phyloP scores from a whole-genome alignment of 108 stramenopile species.

The Stephanodiscus triporus region DNA sequence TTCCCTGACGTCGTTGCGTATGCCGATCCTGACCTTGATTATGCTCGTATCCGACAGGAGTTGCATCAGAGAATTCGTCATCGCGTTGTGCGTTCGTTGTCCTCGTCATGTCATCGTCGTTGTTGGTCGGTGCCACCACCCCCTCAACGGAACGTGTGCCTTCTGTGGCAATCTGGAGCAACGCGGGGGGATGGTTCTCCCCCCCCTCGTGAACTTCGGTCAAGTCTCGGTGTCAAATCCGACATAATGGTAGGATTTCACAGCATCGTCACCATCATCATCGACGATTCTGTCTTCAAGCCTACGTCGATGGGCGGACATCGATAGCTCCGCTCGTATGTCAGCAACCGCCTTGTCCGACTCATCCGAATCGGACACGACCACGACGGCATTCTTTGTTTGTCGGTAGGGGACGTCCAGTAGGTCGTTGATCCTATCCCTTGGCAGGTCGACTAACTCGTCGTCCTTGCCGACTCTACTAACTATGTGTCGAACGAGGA shows the following conservation, averaged over 20 bases:
- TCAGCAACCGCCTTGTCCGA: not conserved
- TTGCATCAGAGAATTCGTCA: not conserved
- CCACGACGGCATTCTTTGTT: not conserved
- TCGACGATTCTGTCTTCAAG: no score
- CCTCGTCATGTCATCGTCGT: no score
- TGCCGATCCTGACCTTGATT: conserved; percentile 15
- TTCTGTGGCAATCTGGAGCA: conserved; percentile 12
- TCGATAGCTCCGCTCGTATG: conserved; percentile 2
- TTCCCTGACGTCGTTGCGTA: not conserved
- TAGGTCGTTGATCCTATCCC: conserved; percentile 1
- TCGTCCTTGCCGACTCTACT: not conserved
- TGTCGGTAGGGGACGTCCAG: not conserved
- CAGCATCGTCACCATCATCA: not conserved
- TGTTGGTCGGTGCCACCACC: no score
- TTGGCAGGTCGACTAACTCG: not conserved
- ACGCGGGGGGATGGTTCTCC: not conserved
- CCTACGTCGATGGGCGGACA: no score
- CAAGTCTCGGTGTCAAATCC: conserved; percentile 14
- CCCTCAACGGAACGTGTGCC: conserved; percentile 6
- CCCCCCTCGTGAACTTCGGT: conserved; percentile 2
- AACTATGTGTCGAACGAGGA: no score
- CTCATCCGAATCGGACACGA: not conserved
- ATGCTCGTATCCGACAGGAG: conserved; percentile 9
- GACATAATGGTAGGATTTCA: conserved; percentile 2
- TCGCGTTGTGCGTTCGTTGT: not conserved